phyloP scores from a whole-genome alignment of 2,329 filamentous ascomycete genomes.

The Fusarium illudens region DNA sequence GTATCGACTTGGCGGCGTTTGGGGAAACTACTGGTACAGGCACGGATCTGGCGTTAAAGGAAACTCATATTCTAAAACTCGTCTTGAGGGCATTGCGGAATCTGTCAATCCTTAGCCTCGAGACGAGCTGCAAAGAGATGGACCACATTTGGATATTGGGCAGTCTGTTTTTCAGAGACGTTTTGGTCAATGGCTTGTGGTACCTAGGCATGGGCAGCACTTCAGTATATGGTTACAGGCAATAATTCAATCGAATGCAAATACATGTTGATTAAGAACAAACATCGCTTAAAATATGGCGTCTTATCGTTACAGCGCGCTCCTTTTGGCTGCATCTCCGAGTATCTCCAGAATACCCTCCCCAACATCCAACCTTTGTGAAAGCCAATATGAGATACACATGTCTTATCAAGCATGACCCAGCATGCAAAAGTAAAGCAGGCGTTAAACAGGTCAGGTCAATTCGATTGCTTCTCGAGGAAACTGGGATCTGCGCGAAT shows the following conservation, averaged over 20 bases:
- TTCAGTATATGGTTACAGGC: not conserved
- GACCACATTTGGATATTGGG: constrained; percentile 6
- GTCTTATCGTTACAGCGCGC: constrained; percentile 4
- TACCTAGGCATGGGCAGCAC: not conserved
- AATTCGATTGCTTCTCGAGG: constrained; percentile 69
- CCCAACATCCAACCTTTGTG: not conserved
- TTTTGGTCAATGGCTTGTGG: not conserved
- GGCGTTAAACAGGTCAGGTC: not conserved
- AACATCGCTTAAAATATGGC: constrained; percentile 16
- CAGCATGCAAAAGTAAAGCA: not conserved
- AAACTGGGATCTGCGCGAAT: constrained; percentile 89
- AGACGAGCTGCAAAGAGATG: not conserved
- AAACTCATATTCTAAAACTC: constrained; percentile 19
- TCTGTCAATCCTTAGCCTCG: not conserved
- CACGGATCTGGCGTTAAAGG: constrained; percentile 21
- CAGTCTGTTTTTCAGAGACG: not conserved
- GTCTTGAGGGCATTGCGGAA: constrained; percentile 20
- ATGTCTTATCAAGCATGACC: not conserved
- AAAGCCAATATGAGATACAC: not conserved
- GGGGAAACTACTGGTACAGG: not conserved
- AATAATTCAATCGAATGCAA: not conserved
- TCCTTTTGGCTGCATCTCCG: not conserved
- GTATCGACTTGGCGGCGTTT: constrained; percentile 21
- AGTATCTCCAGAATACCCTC: not conserved
- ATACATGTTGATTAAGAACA: constrained; percentile 4